Base-by-base conservation (phyloP, 2,329 filamentous ascomycete species). In the Verticillium alfalfae region DNA sequence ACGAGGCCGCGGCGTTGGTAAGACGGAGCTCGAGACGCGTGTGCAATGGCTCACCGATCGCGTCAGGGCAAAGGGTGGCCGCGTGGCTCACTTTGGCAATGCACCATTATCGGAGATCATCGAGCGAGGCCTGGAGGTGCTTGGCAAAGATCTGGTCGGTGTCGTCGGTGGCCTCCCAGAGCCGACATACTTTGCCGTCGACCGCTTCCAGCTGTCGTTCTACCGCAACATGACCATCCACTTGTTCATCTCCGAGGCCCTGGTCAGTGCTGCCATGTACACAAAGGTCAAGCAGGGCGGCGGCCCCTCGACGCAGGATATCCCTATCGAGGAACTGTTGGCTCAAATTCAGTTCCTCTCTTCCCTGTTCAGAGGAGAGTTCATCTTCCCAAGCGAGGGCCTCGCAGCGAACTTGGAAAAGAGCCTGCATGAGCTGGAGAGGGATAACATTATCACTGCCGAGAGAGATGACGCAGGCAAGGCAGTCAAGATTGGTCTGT, bases 201-300 rank as follows among this genome's bases (percentile, higher is more conserved):
- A 99, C 73, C 86, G 93, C 60, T 99, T 99, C 79, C 95, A 99
- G 72, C 84, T 99, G 10, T 97, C 93, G 0, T 99, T 99, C 75
- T 99, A 99, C 77, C 89, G 95, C 59, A 99, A 99, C 75, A 98
- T 98, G 95, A 97, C 94, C 0, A 99, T 99, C 64, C 95, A 99
- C 72, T 84, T 99, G 5, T 99, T 99, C 74, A 95, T 99, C 62
- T 90, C 92, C 2, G 93, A 98, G 72, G 91, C 94, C 0, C 81
- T 99, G 5, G 92, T 98, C 26, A 95, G 92, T 64, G 92, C 89
- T 5, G 91, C 91, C 34, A 88, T 99, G 82, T 99, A 99, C 74
- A 95, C 88, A 0, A 86, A 87, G 55, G 90, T 98, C 60, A 99
- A 99, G 75, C 87, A 88, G 65, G 95, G 95, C 16, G 94, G 94